Evolutionary conservation across 768 basidiomycete genomes (phyloP).

Genomic region (Sporobolomyces pararoseus): DNA sequence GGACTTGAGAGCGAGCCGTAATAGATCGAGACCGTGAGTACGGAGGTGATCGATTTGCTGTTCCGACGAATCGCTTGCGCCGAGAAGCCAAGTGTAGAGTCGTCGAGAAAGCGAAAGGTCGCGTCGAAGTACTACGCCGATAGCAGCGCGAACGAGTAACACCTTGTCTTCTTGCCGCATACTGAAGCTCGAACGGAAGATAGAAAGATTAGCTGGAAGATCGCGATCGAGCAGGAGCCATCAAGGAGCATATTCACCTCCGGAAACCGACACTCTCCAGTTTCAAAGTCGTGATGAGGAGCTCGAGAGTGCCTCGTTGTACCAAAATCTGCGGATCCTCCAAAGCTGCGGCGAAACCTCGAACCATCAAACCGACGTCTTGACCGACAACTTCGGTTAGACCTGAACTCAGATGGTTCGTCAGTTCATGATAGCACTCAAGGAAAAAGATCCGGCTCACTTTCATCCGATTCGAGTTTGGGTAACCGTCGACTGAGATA

Average conservation of each 20-base stretch:
- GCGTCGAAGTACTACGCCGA: constrained; percentile 80
- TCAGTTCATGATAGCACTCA: neutral
- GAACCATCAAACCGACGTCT: constrained; percentile 88
- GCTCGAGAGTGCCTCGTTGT: constrained; percentile 75
- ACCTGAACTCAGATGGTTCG: constrained; percentile 51
- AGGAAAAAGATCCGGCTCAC: constrained; percentile 44
- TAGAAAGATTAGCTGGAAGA: neutral
- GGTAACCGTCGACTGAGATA: constrained; percentile 79
- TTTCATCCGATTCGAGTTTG: constrained; percentile 64
- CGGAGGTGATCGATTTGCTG: constrained; percentile 68
- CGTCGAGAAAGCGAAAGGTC: constrained; percentile 90
- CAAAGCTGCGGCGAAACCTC: constrained; percentile 84
- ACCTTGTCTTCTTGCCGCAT: constrained; percentile 66
- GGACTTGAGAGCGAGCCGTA: constrained; percentile 63
- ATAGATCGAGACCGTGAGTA: constrained; percentile 65
- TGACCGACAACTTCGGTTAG: constrained; percentile 70
- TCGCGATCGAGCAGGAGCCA: neutral
- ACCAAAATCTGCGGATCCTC: constrained; percentile 92
- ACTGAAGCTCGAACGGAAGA: constrained; percentile 17
- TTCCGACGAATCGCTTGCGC: constrained; percentile 70
- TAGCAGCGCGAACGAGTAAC: constrained; percentile 80
- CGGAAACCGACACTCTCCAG: constrained; percentile 69
- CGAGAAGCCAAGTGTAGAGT: constrained; percentile 87
- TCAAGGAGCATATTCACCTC: constrained; percentile 45
- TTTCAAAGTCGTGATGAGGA: constrained; percentile 70